Base-by-base conservation (phyloP, 164 flowering plant species). In the Vitis rupestris region DNA sequence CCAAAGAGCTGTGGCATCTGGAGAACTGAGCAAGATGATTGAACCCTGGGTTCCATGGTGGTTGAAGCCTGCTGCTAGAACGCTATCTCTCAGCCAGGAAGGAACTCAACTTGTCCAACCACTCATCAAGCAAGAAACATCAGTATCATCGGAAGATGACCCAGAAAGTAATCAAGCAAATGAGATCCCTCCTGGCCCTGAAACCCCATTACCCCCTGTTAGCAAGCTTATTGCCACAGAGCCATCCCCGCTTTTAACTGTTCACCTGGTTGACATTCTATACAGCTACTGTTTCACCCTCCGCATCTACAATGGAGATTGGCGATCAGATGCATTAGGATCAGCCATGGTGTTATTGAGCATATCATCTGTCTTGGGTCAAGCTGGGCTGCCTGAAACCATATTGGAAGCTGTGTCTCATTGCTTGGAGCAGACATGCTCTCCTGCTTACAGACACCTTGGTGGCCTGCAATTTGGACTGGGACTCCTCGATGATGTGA, bases 31-130 rank as follows among this genome's bases (percentile, higher is more conserved):
- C 82, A 95, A 83, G 75, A 76, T 93, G 87, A 93, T 95, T 37
- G 78, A 88, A 68, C 97, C 97, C 15, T 95, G 99, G 98, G 87
- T 85, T 5, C 98, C 99, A 29, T 93, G 98, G 99, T 95, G 99
- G 99, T 74, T 79, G 67, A 89, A 77, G 70, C 88, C 92, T 71
- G 82, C 92, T 65, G 94, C 98, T 37, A 78, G 80, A 64, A 76
- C 70, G 62, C 70, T 95, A 11, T 73, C 80, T 58, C 89, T 93
- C 23, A 80, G 90, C 72, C 74, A 61, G 48, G 88, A 84, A 59
- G 98, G 97, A 63, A 81, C 85, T 52, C 84, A 73, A 51, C 93
- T 91, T 16, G 74, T 95, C 56, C 87, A 84, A 74, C 87, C 87
- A 30, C 69, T 89, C 30, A 17, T 50, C 8, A 74, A 71, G 16